Evolutionary conservation across 306 rosid species (phyloP), one percentile per base, ranked within the genome.

Genomic region (Parietaria judaica): DNA sequence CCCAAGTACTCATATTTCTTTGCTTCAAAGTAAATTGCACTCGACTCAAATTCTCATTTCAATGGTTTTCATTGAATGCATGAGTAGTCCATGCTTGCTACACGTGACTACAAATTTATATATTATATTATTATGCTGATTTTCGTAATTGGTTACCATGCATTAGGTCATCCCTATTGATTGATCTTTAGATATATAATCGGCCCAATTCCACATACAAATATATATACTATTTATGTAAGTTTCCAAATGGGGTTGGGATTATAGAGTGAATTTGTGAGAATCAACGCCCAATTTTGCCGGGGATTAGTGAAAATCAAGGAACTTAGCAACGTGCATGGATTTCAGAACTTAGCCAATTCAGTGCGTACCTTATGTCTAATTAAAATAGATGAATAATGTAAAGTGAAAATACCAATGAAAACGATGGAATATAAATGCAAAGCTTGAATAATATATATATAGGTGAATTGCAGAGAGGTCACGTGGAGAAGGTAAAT

Each of bases 401-500:
- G 60, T 65, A 47, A 36, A 67, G 54, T 61, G 70, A 61, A 38
- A 61, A 80, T 64, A 76, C 56, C 64, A 74, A 78, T 65, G 81
- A 61, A 73, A 63, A 61, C 51, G 58, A 44, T 41, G 31, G 57
- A 14, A 14, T 53, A 56, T 36, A 8, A 23, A 31, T 56, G 60
- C 36, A 36, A 54, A 51, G 79, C 79, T 79, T 73, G 81, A 74
- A 73, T 75, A 66, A 61, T 66, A 49, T 49, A 10, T 41, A 23
- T 23, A 23, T 23, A 23, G 31, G 53, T 49, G 45, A 8, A 76
- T 74, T 61, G 80, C 58, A 75, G 60, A 77, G 63, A 31, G 63
- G 72, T 72, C 84, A 86, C 83, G 90, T 77, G 95, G 71, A 16
- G 68, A 46, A 53, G 76, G 65, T 65, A 73, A 67, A 74, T 63